These are phyloP conservation scores for Salix viminalis DNA, from an alignment of 345 rosid genomes.

Conservation along the genomic window DNA sequence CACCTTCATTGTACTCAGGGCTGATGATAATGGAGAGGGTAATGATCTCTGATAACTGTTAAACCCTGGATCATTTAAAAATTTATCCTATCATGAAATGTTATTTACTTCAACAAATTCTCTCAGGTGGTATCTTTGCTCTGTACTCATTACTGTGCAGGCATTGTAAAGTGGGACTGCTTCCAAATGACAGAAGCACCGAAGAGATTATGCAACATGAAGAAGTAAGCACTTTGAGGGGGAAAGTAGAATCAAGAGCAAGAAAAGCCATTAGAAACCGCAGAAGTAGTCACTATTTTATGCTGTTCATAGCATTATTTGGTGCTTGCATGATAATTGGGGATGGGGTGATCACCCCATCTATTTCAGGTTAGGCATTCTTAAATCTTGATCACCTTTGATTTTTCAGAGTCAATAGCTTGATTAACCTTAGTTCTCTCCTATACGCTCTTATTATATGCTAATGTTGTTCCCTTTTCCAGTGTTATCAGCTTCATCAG, in stretches of 20 bases:
- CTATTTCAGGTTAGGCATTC: conserved; percentile 49
- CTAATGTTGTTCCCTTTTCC: conserved; percentile 5
- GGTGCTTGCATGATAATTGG: conserved; percentile 62
- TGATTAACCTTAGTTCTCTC: background rate
- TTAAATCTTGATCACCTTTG: background rate
- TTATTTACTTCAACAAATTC: conserved; percentile 5
- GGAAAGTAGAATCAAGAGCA: conserved; percentile 38
- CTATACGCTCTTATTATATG: background rate
- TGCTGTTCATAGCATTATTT: conserved; percentile 47
- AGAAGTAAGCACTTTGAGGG: conserved; percentile 22
- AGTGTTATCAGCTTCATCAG: conserved; percentile 55
- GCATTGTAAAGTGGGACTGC: conserved; percentile 49
- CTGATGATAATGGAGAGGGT: conserved; percentile 66
- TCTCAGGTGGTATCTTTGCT: conserved; percentile 61
- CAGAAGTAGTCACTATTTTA: conserved; percentile 41
- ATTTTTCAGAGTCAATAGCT: background rate
- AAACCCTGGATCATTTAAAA: background rate
- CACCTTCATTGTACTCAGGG: conserved; percentile 46
- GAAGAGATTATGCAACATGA: conserved; percentile 24
- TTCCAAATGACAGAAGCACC: conserved; percentile 37
- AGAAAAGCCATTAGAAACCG: conserved; percentile 39
- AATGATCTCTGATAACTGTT: conserved; percentile 3
- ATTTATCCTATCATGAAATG: background rate
- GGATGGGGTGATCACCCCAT: conserved; percentile 57
- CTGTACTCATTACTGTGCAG: conserved; percentile 57